A percentile compares a stretch with the other conserved stretches of the same genome.
These are phyloP conservation scores for Tothia fuscella DNA, from an alignment of 2,329 filamentous ascomycete species.

Conservation along the genomic window DNA sequence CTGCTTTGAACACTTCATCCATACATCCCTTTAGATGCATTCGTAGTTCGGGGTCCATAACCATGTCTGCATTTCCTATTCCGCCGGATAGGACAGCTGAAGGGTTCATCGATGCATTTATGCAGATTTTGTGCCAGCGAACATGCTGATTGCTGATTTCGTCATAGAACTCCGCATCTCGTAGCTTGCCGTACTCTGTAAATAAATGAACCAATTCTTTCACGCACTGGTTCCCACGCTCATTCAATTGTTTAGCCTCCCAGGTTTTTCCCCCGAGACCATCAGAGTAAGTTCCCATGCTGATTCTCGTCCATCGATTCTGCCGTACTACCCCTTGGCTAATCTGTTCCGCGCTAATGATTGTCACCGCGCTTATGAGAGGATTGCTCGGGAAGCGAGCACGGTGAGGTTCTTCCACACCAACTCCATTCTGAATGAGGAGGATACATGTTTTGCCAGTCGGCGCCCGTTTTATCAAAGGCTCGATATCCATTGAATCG, in stretches of 20 bases:
- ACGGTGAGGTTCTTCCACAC: conserved; percentile 46
- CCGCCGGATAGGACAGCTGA: conserved; percentile 56
- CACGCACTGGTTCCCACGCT: conserved; percentile 32
- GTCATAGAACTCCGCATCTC: conserved; percentile 52
- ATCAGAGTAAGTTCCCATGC: conserved; percentile 53
- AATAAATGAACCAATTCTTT: conserved; percentile 43
- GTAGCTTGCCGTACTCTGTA: conserved; percentile 46
- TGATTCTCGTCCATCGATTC: conserved; percentile 63
- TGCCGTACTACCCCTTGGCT: conserved; percentile 51
- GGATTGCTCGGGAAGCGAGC: conserved; percentile 40
- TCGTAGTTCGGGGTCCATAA: conserved; percentile 49
- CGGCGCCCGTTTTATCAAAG: conserved; percentile 37
- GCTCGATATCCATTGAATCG: conserved; percentile 49
- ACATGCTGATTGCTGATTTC: conserved; percentile 57
- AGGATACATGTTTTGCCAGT: conserved; percentile 39
- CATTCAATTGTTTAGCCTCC: conserved; percentile 20
- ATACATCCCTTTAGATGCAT: conserved; percentile 54
- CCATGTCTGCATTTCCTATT: conserved; percentile 53
- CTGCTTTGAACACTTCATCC: conserved; percentile 55
- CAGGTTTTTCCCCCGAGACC: conserved; percentile 26
- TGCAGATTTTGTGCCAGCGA: conserved; percentile 65
- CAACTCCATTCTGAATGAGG: conserved; percentile 51
- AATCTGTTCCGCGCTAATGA: conserved; percentile 56
- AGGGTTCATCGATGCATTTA: conserved; percentile 66
- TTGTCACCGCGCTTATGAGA: conserved; percentile 57